Evolutionary conservation across 495 filamentous ascomycete genomes (phyloP).

Genomic region (Gamarada debralockiae): DNA sequence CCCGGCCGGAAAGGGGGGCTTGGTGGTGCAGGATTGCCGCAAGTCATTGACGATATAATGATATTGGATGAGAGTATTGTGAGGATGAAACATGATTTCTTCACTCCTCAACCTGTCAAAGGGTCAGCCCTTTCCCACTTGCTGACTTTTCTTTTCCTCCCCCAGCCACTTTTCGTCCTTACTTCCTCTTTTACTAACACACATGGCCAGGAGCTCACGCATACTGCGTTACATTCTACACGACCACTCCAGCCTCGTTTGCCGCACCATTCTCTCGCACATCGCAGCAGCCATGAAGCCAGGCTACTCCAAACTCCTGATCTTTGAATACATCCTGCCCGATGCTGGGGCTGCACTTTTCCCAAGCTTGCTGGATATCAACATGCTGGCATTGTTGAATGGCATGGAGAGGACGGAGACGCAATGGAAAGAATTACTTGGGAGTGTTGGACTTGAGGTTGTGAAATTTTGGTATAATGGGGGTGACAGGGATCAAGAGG

Average conservation of each 20-base stretch:
- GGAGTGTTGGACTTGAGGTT: slow-evolving; percentile 13
- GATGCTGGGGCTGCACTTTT: background rate
- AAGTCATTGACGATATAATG: slow-evolving; percentile 18
- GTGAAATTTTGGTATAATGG: slow-evolving; percentile 18
- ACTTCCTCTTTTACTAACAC: slow-evolving; percentile 22
- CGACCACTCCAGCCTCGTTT: slow-evolving; percentile 38
- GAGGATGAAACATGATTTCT: slow-evolving; percentile 42
- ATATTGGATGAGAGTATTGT: slow-evolving; percentile 23
- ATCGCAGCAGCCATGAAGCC: slow-evolving; percentile 9
- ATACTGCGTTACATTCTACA: slow-evolving; percentile 48
- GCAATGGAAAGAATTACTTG: slow-evolving; percentile 16
- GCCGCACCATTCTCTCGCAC: slow-evolving; percentile 33
- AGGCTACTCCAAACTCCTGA: slow-evolving; percentile 15
- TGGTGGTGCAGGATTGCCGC: slow-evolving; percentile 17
- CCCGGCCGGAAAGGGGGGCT: slow-evolving; percentile 1
- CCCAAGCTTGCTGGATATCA: slow-evolving; percentile 4
- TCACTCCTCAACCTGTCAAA: slow-evolving; percentile 37
- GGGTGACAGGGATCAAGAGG: too few species aligned
- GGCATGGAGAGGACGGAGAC: slow-evolving; percentile 13
- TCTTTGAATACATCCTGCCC: slow-evolving; percentile 17
- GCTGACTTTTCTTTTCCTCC: background rate
- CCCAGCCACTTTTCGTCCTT: slow-evolving; percentile 36
- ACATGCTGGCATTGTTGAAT: slow-evolving; percentile 3
- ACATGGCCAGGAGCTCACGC: slow-evolving; percentile 33
- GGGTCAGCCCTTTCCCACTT: slow-evolving; percentile 30